Conservation (phyloP, 495 filamentous ascomycete genomes). For the Articulospora tetracladia region DNA sequence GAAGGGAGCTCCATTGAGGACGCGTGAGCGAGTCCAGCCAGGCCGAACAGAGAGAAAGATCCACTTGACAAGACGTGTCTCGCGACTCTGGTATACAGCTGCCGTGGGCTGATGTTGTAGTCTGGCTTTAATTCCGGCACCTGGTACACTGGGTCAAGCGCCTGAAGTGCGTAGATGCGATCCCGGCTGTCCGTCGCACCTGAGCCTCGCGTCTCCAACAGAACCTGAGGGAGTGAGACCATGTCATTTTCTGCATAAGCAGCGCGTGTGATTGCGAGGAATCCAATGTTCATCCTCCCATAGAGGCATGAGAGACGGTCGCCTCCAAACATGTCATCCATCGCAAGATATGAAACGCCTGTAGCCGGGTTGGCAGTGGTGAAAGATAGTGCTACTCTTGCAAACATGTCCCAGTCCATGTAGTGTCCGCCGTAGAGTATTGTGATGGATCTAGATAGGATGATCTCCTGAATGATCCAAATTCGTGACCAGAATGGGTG, state of each 20-base stretch:
- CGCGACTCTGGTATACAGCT: too few relatives aligned
- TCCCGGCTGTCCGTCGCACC: constrained; percentile 20
- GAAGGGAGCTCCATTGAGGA: too few relatives aligned
- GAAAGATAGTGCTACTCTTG: constrained; percentile 8
- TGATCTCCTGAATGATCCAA: too few relatives aligned
- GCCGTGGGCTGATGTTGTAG: too few relatives aligned
- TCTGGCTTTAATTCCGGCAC: constrained; percentile 11
- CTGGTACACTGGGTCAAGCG: constrained; percentile 13
- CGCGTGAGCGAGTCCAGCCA: too few relatives aligned
- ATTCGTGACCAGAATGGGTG: too few relatives aligned
- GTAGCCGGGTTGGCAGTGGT: constrained; percentile 3
- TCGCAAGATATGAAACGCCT: constrained; percentile 9
- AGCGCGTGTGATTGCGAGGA: constrained; percentile 11
- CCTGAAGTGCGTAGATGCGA: constrained; percentile 21
- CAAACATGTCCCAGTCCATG: constrained; percentile 9
- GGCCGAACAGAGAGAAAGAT: too few relatives aligned
- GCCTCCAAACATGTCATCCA: constrained; percentile 12
- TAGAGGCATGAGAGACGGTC: constrained; percentile 11
- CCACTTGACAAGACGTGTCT: too few relatives aligned
- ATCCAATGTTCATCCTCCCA: constrained; percentile 11
- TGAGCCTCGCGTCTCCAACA: constrained; percentile 8
- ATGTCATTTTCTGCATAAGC: constrained; percentile 9
- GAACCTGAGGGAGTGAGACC: constrained; percentile 12
- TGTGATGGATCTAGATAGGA: too few relatives aligned
- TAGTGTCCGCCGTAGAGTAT: constrained; percentile 15